Evolutionary conservation across 495 filamentous ascomycete species (phyloP).

Genomic region (Penicillium turbatum): DNA sequence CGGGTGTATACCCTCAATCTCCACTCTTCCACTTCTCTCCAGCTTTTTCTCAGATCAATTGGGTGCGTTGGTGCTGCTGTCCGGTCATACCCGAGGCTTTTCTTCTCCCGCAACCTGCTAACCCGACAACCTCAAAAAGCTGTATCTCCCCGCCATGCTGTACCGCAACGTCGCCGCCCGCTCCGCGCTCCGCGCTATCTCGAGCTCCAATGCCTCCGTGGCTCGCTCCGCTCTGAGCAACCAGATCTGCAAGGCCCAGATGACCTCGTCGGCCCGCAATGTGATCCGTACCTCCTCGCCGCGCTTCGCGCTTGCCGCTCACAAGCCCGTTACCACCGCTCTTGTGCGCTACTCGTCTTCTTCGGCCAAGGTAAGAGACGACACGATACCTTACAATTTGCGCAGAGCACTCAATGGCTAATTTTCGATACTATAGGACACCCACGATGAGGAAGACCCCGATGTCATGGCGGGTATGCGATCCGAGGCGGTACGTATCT

Average conservation of each 20-base stretch:
- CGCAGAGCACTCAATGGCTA: constrained; percentile 23
- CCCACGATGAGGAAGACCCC: constrained; percentile 37
- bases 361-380: constrained; percentile 32
- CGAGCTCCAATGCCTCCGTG: constrained; percentile 47
- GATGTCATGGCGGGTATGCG: constrained; percentile 68
- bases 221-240: constrained; percentile 37
- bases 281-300: constrained; percentile 34
- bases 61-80: constrained; percentile 23
- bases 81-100: constrained; percentile 35
- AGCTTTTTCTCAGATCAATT: constrained; percentile 34
- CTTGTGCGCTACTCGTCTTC: constrained; percentile 47
- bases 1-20: constrained; percentile 37
- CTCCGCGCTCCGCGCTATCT: constrained; percentile 45
- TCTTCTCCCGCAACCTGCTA: constrained; percentile 27
- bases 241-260: constrained; percentile 44
- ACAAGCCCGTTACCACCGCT: constrained; percentile 50
- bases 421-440: constrained; percentile 24
- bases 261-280: constrained; percentile 42
- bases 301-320: constrained; percentile 42
- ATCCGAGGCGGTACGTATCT: constrained; percentile 64
- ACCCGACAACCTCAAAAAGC: constrained; percentile 38
- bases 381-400: neutral
- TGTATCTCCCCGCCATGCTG: constrained; percentile 40
- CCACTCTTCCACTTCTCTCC: constrained; percentile 28
- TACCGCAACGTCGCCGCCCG: constrained; percentile 45